These are phyloP conservation scores for Trametes cubensis DNA, from an alignment of 768 basidiomycete genomes.

Conservation along the genomic window DNA sequence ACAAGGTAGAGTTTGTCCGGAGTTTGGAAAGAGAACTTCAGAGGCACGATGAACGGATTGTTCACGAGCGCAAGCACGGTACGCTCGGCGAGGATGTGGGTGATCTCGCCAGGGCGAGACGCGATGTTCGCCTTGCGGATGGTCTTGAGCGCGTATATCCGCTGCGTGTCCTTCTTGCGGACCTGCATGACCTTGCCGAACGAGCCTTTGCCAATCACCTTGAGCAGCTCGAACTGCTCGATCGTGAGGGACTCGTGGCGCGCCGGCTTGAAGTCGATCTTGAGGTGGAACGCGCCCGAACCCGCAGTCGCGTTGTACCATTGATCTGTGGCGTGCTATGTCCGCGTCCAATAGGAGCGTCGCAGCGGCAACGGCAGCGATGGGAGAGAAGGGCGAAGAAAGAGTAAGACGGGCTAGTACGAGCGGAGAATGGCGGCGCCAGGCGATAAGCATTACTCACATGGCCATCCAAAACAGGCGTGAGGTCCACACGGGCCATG, in stretches of 20 bases:
- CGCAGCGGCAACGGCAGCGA: background rate
- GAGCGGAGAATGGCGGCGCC: conserved; percentile 3
- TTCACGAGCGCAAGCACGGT: conserved; percentile 97
- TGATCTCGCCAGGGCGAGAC: conserved; percentile 93
- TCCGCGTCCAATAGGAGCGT: background rate
- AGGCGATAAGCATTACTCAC: conserved; percentile 43
- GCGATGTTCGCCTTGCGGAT: conserved; percentile 99
- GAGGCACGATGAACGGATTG: conserved; percentile 97
- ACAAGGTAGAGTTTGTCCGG: conserved; percentile 97
- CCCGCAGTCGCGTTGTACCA: conserved; percentile 87
- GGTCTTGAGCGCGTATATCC: conserved; percentile 97
- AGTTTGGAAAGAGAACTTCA: conserved; percentile 99
- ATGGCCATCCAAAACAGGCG: conserved; percentile 78
- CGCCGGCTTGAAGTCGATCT: conserved; percentile 90
- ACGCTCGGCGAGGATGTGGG: conserved; percentile 95
- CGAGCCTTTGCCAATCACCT: conserved; percentile 96
- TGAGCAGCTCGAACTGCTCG: conserved; percentile 94
- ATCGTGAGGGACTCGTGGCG: conserved; percentile 88
- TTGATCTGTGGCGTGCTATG: conserved; percentile 85
- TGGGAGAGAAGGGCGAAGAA: conserved; percentile 1
- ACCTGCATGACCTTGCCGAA: conserved; percentile 99
- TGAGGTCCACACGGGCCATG: conserved; percentile 90
- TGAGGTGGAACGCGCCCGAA: conserved; percentile 91
- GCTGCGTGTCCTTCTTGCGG: conserved; percentile 96
- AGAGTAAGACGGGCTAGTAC: conserved; percentile 19